Base-by-base conservation (phyloP, 768 basidiomycete genomes). In the Pisolithus marmoratus region DNA sequence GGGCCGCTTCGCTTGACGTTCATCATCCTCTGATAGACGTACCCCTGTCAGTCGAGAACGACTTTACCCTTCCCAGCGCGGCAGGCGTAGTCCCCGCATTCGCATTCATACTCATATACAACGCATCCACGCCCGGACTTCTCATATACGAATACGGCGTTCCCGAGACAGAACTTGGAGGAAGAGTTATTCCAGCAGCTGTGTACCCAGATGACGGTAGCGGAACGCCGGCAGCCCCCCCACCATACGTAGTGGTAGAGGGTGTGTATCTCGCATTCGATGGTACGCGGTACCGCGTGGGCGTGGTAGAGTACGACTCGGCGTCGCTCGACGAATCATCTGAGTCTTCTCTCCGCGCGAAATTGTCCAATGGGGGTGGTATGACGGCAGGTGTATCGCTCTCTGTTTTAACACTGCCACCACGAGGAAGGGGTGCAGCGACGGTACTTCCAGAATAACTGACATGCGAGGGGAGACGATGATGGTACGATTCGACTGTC, bases 271-370 rank as follows among this genome's bases (percentile, higher is more conserved):
- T 40, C 22, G 38, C 22, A 31, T 43, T 53, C 38, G 62, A 65
- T 2, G 60, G 55, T 23, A 52, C 59, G 1, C 53, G 51, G 37
- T 61, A 67, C 20, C 63, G 58, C 46, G 54, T 22, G 19, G 56
- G 51, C 0, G 71, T 72, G 27, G 71, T 72, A 12, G 70, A 62
- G 49, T 69, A 53, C 47, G 73, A 67, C 50, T 72, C 69, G 12
- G 54, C 56, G 11, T 72, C 70, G 22, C 66, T 69, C 42, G 65
- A 67, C 8, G 63, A 65, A 0, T 60, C 63, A 20, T 66, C 66
- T 12, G 67, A 61, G 20, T 70, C 67, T 3, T 48, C 40, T 34
- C 52, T 54, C 1, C 15, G 43, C 3, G 40, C 58, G 9, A 45
- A 50, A 19, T 54, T 49, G 24, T 53, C 62, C 12, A 58, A 60